Evolutionary conservation across 306 rosid species (phyloP), one percentile per base, ranked within the genome.

Genomic region (Crotalaria pallida): DNA sequence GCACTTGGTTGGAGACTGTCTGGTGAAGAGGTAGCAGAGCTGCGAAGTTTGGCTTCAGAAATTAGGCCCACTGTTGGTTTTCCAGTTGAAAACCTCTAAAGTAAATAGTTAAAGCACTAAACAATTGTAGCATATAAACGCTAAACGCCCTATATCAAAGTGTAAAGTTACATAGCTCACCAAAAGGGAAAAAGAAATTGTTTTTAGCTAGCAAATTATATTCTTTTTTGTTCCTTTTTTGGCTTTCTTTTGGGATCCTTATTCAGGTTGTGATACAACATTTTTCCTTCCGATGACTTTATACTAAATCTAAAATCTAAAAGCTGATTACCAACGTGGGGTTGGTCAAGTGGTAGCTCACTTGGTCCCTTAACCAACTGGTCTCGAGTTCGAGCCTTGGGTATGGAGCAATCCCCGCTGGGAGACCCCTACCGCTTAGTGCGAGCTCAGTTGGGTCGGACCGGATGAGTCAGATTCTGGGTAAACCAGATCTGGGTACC

Each of bases 1-100:
- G 95, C 97, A 13, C 89, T 91, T 38, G 97, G 92, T 6, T 94
- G 99, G 97, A 84, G 72, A 78, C 82, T 94, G 48, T 41, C 78
- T 36, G 73, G 45, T 67, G 97, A 91, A 43, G 99, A 94, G 71
- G 58, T 80, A 12, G 21, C 75, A 15, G 97, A 88, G 77, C 82
- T 94, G 56, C 81, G 95, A 69, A 78, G 89, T 61, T 69, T 91
- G 85, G 97, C 97, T 24, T 77, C 85, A 10, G 65, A 84, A 84
- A 74, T 88, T 24, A 76, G 34, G 77, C 87, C 96, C 67, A 86
- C 84, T 21, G 16, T 68, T 70, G 95, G 96, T 52, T 94, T 94
- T 69, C 99, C 99, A 0, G 95, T 84, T 61, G 99, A 94, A 73
- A 94, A 88, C 3, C 76, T 91, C 31, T 94, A 76, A 77, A 72